These are phyloP conservation scores for Candida maltosa DNA, from an alignment of 805 yeast species.

Conservation along the genomic window DNA sequence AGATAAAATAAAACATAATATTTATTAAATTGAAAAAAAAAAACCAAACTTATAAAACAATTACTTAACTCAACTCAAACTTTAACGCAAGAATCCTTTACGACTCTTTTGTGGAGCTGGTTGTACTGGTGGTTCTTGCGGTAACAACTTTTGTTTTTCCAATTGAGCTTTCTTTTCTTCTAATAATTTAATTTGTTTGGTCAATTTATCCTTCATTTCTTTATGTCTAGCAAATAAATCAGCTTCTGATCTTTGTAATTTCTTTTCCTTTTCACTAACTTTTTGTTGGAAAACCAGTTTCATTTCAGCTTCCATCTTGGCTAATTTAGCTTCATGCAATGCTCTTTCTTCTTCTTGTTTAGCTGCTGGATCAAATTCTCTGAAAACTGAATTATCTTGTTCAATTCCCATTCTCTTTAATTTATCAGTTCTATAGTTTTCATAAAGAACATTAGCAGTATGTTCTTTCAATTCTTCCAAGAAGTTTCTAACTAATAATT, in stretches of 20 bases:
- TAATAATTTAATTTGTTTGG: conserved; percentile 81
- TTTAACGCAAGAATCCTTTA: conserved; percentile 75
- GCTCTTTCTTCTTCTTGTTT: conserved; percentile 93
- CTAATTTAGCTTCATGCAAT: conserved; percentile 88
- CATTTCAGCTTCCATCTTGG: conserved; percentile 95
- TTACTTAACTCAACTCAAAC: too few relatives aligned
- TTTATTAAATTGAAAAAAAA: too few relatives aligned
- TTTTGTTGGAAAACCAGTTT: conserved; percentile 93
- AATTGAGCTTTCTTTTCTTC: conserved; percentile 87
- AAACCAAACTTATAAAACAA: too few relatives aligned
- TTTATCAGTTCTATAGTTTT: conserved; percentile 84
- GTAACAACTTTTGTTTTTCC: conserved; percentile 55
- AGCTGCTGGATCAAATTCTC: conserved; percentile 87
- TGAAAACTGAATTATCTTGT: conserved; percentile 91
- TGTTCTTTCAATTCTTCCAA: conserved; percentile 91
- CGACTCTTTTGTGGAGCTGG: conserved; percentile 57
- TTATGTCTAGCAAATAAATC: conserved; percentile 93
- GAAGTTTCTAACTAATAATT: conserved; percentile 82
- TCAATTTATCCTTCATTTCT: conserved; percentile 93
- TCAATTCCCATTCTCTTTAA: conserved; percentile 77
- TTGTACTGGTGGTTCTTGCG: conserved; percentile 44
- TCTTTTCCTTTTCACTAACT: conserved; percentile 94
- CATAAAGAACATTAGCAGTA: conserved; percentile 75
- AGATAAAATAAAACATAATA: too few relatives aligned
- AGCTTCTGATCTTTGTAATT: conserved; percentile 93